Evolutionary conservation across 192 early-diverging fungal genomes (phyloP).

Genomic region (Bifiguratus adelaidae): DNA sequence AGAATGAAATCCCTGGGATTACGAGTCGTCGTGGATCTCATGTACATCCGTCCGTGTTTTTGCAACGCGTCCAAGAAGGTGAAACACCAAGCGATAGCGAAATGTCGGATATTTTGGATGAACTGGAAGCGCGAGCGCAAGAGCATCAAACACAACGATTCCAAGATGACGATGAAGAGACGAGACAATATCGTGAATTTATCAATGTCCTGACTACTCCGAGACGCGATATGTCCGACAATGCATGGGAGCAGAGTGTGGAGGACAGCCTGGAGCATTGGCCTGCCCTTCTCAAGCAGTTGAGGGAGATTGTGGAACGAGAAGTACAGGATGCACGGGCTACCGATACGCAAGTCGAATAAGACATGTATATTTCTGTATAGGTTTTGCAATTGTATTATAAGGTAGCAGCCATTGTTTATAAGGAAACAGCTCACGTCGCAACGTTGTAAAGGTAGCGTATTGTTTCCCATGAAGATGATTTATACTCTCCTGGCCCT

Average conservation of each 20-base stretch:
- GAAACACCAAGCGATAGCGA: neutral
- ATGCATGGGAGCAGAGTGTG: conserved; percentile 18
- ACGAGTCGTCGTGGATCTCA: neutral
- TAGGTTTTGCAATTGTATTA: too few species aligned
- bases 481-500: too few species aligned
- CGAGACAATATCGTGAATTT: conserved; percentile 7
- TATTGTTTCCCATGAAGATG: too few species aligned
- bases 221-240: conserved; percentile 8
- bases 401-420: too few species aligned
- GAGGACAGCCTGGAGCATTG: conserved; percentile 8
- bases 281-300: conserved; percentile 16
- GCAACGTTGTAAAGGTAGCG: too few species aligned
- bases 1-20: too few species aligned
- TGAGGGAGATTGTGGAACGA: conserved; percentile 29
- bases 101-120: neutral
- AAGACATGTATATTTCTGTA: too few species aligned
- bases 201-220: conserved; percentile 4
- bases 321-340: too few species aligned
- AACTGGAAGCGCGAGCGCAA: neutral
- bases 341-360: too few species aligned
- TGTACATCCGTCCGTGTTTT: neutral
- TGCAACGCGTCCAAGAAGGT: neutral
- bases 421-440: too few species aligned
- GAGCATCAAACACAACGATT: neutral
- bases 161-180: neutral